These are phyloP conservation scores for Phytophthora quininea DNA, from an alignment of 352 stramenopile species.

Conservation along the genomic window DNA sequence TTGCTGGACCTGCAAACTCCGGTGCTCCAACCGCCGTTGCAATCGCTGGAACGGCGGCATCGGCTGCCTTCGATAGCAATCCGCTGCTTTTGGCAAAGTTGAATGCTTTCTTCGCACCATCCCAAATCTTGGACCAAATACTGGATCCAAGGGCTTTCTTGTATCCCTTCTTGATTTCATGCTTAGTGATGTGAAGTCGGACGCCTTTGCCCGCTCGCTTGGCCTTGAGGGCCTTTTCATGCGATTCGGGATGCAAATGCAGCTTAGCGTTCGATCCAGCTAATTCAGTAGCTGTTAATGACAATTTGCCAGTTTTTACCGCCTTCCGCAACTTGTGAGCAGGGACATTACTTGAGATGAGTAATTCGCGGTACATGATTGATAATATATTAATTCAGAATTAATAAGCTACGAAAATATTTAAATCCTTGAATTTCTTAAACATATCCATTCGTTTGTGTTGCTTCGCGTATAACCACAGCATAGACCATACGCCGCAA, in stretches of 20 bases:
- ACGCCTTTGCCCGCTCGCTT: neutral
- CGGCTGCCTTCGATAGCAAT: neutral
- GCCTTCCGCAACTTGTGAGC: neutral
- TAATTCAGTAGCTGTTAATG: conserved; percentile 6
- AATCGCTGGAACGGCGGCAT: conserved; percentile 5
- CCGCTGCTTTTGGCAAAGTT: conserved; percentile 24
- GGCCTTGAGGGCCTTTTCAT: conserved; percentile 11
- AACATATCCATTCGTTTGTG: conserved; percentile 12
- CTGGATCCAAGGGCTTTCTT: neutral
- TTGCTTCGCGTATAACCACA: conserved; percentile 21
- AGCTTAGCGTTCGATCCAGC: neutral
- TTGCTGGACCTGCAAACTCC: neutral
- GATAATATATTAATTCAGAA: conserved; percentile 3
- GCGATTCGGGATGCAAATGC: conserved; percentile 12
- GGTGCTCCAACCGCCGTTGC: conserved; percentile 1
- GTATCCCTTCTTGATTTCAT: conserved; percentile 4
- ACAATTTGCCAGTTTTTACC: neutral
- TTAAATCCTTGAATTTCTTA: conserved; percentile 14
- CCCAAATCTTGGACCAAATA: conserved; percentile 23
- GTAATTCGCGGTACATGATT: conserved; percentile 13
- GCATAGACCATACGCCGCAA: conserved; percentile 12
- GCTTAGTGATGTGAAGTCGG: neutral
- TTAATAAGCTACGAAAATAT: conserved; percentile 12
- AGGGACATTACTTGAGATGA: conserved; percentile 5
- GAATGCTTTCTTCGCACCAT: conserved; percentile 19